phyloP scores from a whole-genome alignment of 2,329 filamentous ascomycete genomes.

The Nigrograna mackinnonii region DNA sequence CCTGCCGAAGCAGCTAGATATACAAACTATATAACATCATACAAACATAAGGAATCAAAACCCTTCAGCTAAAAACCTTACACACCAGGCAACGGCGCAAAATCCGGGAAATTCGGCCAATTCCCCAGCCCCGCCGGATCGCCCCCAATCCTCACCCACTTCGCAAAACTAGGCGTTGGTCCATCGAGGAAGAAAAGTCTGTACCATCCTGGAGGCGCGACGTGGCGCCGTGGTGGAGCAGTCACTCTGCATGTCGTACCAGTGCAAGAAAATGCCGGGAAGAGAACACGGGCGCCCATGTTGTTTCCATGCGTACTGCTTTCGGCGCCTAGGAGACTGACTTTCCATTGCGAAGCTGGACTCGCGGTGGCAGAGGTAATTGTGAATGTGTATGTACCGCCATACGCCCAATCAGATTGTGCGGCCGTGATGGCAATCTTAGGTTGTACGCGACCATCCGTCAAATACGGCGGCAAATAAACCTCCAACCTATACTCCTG shows the following conservation, averaged over 20 bases:
- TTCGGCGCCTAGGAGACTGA: slow-evolving; percentile 54
- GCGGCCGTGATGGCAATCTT: slow-evolving; percentile 58
- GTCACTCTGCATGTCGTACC: slow-evolving; percentile 60
- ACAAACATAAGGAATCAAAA: no score
- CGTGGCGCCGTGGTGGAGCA: slow-evolving; percentile 59
- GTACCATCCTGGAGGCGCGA: slow-evolving; percentile 66
- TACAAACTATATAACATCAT: no score
- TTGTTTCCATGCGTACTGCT: slow-evolving; percentile 63
- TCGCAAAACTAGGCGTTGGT: slow-evolving; percentile 61
- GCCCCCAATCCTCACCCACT: slow-evolving; percentile 67
- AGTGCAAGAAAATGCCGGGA: slow-evolving; percentile 57
- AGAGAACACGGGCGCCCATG: slow-evolving; percentile 69
- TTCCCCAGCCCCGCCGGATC: slow-evolving; percentile 64
- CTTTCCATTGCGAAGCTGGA: slow-evolving; percentile 30
- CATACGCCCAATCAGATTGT: slow-evolving; percentile 58
- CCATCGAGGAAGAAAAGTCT: slow-evolving; percentile 66
- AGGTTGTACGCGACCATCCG: slow-evolving; percentile 55
- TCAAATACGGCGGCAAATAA: slow-evolving; percentile 66
- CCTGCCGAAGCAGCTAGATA: no score
- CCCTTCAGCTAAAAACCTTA: no score
- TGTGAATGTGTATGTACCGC: slow-evolving; percentile 48
- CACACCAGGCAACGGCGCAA: slow-evolving; percentile 13
- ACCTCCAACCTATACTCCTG: slow-evolving; percentile 69
- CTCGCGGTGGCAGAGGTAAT: slow-evolving; percentile 37
- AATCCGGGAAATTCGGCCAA: slow-evolving; percentile 53